Evolutionary conservation across 768 basidiomycete genomes (phyloP), one percentile per base, ranked within the genome.

Genomic region (Chalciporus piperatus): DNA sequence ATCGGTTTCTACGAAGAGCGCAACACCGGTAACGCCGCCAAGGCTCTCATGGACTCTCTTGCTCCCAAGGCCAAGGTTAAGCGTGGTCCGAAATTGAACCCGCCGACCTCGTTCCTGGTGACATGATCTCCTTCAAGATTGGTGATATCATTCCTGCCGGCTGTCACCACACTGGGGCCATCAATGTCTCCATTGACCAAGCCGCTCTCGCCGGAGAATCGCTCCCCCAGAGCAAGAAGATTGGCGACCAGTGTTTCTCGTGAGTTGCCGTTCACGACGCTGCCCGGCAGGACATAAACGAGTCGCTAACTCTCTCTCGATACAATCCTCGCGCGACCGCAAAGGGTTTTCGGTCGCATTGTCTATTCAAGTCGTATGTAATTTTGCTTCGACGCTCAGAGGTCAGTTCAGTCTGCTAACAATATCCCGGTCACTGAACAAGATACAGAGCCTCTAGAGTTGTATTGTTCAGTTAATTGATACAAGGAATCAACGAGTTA

Each of bases 1-100:
- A 98, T 98, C 64, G 96, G 96, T 79, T 98, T 96, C 82, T 94
- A 96, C 75, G 96, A 98, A 72, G 96, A 98, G 72, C 83, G 85
- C 48, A 93, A 92, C 63, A 96, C 96, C 39, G 96, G 96, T 72
- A 98, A 98, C 72, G 96, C 96, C 23, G 96, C 98, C 76, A 97
- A 96, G 76, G 96, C 96, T 4, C 88, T 98, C 55, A 98, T 98
- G 96, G 96, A 98, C 68, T 97, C 96, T 1, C 89, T 98, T 54
- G 95, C 95, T 6, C 96, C 96, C 68, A 98, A 98, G 76, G 96
- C 94, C 28, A 90, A 89, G 72, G 91, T 92, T 67, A 92, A 83
- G 76, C 94, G 96, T 98, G 96, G 96, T 67, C 72, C n/a, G 96
- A 98, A 70, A 88, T 98, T 58, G 96, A 98, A 65, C 93, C 92